Evolutionary conservation across 352 stramenopile genomes (phyloP), one percentile per base, ranked within the genome.

Genomic region (Pythium biforme): DNA sequence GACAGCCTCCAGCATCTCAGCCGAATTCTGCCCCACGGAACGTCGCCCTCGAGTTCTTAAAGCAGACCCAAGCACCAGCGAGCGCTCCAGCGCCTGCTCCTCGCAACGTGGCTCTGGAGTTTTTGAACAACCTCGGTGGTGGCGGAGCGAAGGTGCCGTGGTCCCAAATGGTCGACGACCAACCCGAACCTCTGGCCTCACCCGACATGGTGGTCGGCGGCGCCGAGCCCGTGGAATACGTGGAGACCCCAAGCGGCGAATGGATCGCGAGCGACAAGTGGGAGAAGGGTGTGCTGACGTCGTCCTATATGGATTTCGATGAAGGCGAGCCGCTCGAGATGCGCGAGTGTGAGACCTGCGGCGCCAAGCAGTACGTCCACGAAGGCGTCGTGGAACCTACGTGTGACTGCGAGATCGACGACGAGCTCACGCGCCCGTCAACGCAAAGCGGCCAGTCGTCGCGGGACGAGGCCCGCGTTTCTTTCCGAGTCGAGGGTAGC

Each of bases 181-280:
- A 72, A 25, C 59, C 58, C 4, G 65, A 72, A 41, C 58, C 58
- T 11, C 50, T 47, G 5, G 15, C 20, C 1, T 65, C 53, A 0
- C 59, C 55, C 0, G 59, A 65, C 33, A 58, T 84, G 2, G n/a
- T n/a, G n/a, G 45, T 41, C 33, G 76, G 68, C 33, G 53, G 68
- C 1, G 68, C 63, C 12, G 79, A 90, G 54, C 72, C 71, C 4
- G 61, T 81, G 20, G 82, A 91, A 59, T 77, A 81, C 56, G 71
- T 89, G 41, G 82, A 89, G 56, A 79, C 69, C 22, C 73, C 69
- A 23, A 77, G 79, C 25, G 81, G 81, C 37, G 72, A 91, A 50
- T 91, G 81, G 81, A 69, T 89, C n/a, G 74, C 75, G 23, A 75
- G 72, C 19, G 68, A 73, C 43, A 61, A 58, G 34, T 51, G 66